Base-by-base conservation (phyloP, 331 rosid genomes). In the Telfairia occidentalis region DNA sequence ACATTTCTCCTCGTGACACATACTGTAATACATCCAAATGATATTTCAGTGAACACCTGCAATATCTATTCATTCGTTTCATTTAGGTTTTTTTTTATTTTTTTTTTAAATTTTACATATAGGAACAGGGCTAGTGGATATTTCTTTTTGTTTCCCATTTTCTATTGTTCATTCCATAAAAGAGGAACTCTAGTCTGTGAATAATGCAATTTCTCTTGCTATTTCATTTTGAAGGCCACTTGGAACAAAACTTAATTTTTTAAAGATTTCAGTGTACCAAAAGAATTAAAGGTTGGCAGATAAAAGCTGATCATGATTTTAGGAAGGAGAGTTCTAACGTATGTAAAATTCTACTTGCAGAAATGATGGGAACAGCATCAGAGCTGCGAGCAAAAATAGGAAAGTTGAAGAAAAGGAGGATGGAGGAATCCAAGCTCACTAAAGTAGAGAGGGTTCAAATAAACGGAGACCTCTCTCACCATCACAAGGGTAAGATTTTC, bases 351-450 rank as follows among this genome's bases (percentile, higher is more conserved):
- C 26, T n/a, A n/a, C n/a, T 52, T 26, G 37, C 78, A 94, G 97
- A 92, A 81, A 58, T 95, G 76, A 74, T 84, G 83, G 55, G 79
- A 73, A 80, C 86, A 7, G 96, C 89, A 50, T 81, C 89, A 29
- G 90, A 90, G 80, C 89, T 95, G 58, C 74, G 83, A 73, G 67
- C 7, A 18, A 84, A 77, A 83, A 67, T 86, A 30, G 85, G 80
- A 72, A 86, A 86, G 83, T 80, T 91, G 81, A 84, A 85, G 82
- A 79, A 80, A 19, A 73, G 76, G 69, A 77, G 43, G 78, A 72
- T 53, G 49, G 88, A 85, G 86, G 90, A 83, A 79, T 21, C 82
- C 5, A 82, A 84, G 59, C 66, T 55, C 71, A 63, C 55, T 30
- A 83, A 69, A 74, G 46, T 71, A 9, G 86, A 74, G 72, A 77